Evolutionary conservation across 495 filamentous ascomycete genomes (phyloP).

Genomic region (Aspergillus taichungensis): DNA sequence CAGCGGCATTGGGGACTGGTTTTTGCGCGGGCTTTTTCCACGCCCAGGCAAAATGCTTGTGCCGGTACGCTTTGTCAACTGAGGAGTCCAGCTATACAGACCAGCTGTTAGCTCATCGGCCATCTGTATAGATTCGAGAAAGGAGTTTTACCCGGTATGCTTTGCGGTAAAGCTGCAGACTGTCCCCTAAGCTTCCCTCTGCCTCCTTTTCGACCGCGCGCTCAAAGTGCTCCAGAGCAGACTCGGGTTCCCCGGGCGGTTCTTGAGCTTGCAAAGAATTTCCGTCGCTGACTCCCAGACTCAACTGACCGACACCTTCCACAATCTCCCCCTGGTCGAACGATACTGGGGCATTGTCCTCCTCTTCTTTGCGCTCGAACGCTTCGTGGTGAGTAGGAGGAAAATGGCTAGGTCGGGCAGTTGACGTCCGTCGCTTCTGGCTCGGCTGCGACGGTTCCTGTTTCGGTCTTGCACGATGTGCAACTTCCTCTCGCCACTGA

Average conservation of each 20-base stretch:
- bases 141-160: slow-evolving; percentile 62
- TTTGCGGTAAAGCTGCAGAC: slow-evolving; percentile 77
- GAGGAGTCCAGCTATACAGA: slow-evolving; percentile 61
- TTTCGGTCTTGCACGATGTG: slow-evolving; percentile 36
- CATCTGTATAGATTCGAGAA: slow-evolving; percentile 13
- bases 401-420: slow-evolving; percentile 17
- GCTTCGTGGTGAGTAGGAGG: slow-evolving; percentile 28
- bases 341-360: slow-evolving; percentile 30
- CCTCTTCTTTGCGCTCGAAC: slow-evolving; percentile 29
- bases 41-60: slow-evolving; percentile 72
- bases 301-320: slow-evolving; percentile 30
- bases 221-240: slow-evolving; percentile 90
- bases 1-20: slow-evolving; percentile 46
- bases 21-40: slow-evolving; percentile 43
- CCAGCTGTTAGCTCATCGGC: too few species aligned
- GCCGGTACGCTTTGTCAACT: slow-evolving; percentile 78
- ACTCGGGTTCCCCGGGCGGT: slow-evolving; percentile 47
- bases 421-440: slow-evolving; percentile 14
- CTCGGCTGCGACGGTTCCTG: slow-evolving; percentile 11
- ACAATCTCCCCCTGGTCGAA: slow-evolving; percentile 33
- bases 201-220: slow-evolving; percentile 81
- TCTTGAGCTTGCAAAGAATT: slow-evolving; percentile 21
- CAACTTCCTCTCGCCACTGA: slow-evolving; percentile 78
- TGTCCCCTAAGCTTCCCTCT: slow-evolving; percentile 80
- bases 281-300: slow-evolving; percentile 19